Evolutionary conservation across 352 stramenopile species (phyloP).

Genomic region (Pythium sukuiense): DNA sequence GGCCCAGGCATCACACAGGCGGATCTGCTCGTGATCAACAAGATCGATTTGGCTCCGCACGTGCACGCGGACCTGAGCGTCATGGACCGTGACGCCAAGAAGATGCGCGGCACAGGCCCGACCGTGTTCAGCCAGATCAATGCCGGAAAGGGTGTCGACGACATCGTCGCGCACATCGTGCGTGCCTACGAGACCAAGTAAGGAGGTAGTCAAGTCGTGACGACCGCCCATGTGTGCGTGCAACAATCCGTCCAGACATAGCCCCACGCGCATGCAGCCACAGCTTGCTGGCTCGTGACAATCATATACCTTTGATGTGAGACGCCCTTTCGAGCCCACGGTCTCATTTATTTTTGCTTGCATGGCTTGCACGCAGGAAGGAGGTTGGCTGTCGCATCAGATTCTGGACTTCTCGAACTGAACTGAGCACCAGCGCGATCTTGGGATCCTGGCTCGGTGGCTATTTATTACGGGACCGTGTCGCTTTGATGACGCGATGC

Average conservation of each 20-base stretch:
- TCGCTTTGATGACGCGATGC: background rate
- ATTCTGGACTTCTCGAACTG: background rate
- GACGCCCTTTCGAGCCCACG: background rate
- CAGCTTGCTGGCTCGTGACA: background rate
- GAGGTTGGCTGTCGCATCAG: background rate
- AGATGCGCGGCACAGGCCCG: slow-evolving; percentile 93
- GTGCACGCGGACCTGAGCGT: slow-evolving; percentile 94
- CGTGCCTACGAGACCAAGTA: slow-evolving; percentile 37
- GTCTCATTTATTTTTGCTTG: background rate
- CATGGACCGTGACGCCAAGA: slow-evolving; percentile 94
- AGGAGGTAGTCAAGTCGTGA: background rate
- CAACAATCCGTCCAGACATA: background rate
- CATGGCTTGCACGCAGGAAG: background rate
- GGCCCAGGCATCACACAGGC: slow-evolving; percentile 97
- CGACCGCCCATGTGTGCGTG: background rate
- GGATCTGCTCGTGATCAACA: slow-evolving; percentile 98
- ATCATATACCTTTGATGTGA: background rate
- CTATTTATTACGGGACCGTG: background rate
- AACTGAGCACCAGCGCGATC: background rate
- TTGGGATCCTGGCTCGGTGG: background rate
- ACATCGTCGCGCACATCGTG: slow-evolving; percentile 89
- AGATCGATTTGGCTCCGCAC: slow-evolving; percentile 96
- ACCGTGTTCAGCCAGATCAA: slow-evolving; percentile 97
- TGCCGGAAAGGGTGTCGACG: slow-evolving; percentile 81
- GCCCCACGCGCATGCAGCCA: background rate